Percentiles rank a stretch among this genome's conserved stretches.
phyloP scores from a whole-genome alignment of 139 green algal species.

The Coccomyxa sp. region DNA sequence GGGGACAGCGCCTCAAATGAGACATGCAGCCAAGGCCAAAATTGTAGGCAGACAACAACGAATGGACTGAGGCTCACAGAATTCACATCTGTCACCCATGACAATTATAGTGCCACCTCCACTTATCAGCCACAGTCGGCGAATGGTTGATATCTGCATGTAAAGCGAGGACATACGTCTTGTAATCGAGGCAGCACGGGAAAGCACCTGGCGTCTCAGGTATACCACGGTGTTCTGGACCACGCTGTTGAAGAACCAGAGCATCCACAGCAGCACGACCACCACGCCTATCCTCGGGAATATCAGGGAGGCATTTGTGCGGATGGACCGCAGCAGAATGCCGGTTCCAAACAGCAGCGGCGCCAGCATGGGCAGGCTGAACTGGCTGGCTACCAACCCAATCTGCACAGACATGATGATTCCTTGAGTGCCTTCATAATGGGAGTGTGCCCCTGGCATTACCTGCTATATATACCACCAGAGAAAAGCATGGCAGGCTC shows the following conservation, averaged over 20 bases:
- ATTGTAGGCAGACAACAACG: too few species aligned
- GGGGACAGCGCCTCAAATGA: too few species aligned
- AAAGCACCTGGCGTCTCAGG: conserved; percentile 40
- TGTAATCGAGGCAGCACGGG: background rate
- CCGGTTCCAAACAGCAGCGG: conserved; percentile 74
- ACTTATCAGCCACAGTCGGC: too few species aligned
- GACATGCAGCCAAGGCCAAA: too few species aligned
- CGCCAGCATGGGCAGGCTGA: conserved; percentile 73
- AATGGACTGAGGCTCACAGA: too few species aligned
- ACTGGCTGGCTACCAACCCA: conserved; percentile 41
- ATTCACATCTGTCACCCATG: too few species aligned
- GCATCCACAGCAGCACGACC: conserved; percentile 66
- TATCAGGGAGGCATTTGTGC: conserved; percentile 63
- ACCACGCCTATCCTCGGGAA: conserved; percentile 65
- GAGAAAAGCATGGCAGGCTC: too few species aligned
- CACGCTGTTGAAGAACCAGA: conserved; percentile 76
- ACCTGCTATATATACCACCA: too few species aligned
- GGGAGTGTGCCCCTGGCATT: background rate
- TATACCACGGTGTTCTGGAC: conserved; percentile 58
- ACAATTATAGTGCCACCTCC: too few species aligned
- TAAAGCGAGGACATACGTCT: too few species aligned
- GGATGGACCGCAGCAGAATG: conserved; percentile 73
- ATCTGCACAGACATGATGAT: conserved; percentile 14
- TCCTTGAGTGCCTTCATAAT: background rate
- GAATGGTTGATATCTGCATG: too few species aligned